Evolutionary conservation across 2,329 filamentous ascomycete genomes (phyloP).

Genomic region (Drechslerella stenobrocha): DNA sequence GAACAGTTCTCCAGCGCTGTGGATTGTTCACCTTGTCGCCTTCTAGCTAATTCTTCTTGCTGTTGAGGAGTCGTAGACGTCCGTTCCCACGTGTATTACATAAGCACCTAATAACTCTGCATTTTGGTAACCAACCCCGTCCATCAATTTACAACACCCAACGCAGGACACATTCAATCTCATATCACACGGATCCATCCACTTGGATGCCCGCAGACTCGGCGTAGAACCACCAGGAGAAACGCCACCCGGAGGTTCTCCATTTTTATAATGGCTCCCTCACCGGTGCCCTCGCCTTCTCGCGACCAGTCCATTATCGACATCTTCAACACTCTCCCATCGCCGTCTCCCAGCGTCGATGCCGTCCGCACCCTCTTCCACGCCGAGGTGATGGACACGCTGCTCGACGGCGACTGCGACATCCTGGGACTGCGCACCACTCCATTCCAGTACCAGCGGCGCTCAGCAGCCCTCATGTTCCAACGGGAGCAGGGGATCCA

Average conservation of each 20-base stretch:
- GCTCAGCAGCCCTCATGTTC: slow-evolving; percentile 80
- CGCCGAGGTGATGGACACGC: slow-evolving; percentile 61
- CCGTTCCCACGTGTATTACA: no score
- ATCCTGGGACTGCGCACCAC: slow-evolving; percentile 66
- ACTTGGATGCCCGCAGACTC: no score
- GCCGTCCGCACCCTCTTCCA: slow-evolving; percentile 57
- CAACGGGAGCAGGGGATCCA: slow-evolving; percentile 72
- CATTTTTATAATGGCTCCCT: slow-evolving; percentile 9
- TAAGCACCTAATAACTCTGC: no score
- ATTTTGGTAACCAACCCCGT: not conserved
- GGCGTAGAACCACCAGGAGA: no score
- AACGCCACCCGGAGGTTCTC: no score
- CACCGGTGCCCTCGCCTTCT: not conserved
- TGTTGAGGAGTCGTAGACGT: no score
- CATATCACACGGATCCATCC: no score
- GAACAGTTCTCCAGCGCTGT: no score
- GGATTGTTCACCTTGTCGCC: no score
- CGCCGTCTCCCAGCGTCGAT: slow-evolving; percentile 63
- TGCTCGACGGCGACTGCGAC: slow-evolving; percentile 59
- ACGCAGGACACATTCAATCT: not conserved
- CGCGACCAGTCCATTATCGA: slow-evolving; percentile 57
- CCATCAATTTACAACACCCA: not conserved
- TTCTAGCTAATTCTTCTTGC: no score
- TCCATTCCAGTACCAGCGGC: slow-evolving; percentile 77
- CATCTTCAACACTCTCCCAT: slow-evolving; percentile 73